Evolutionary conservation across 768 basidiomycete genomes (phyloP), one percentile per base, ranked within the genome.

Genomic region (Trametes sanguinea): DNA sequence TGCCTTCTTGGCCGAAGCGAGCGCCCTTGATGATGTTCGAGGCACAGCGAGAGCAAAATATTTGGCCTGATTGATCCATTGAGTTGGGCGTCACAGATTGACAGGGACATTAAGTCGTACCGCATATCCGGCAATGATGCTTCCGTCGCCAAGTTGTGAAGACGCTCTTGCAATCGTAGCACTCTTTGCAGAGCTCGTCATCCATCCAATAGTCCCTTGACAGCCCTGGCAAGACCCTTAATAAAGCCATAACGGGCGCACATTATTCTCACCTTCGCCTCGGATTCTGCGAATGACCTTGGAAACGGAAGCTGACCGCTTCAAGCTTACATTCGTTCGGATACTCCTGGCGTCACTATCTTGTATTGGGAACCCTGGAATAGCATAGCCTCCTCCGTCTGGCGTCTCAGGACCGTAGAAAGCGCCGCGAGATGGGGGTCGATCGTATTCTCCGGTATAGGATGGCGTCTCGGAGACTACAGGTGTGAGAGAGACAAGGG

Each of bases 151-250:
- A 98, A 2, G 95, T 85, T 0, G 94, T 93, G 76, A 99, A 99
- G 51, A 91, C 81, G 65, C 91, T 92, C 74, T 94, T 93, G 78
- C 95, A 97, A 74, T 95, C 95, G 72, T 94, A 96, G 70, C 95
- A 96, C 69, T 97, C 94, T 71, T 90, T 97, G 69, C 92, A 93
- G 57, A 91, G 90, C 69, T 94, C 94, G 70, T 98, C 95, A 63
- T 94, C 92, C 95, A 98, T 98, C 97, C 97, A 99, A 71, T 98
- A 98, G 70, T 97, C 93, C 65, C 88, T 86, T 27, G 92, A 93
- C 17, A 96, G 71, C n/a, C 92, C 92, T 93, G 54, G 4, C 58
- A 9, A 67, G 39, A 66, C 52, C 17, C 54, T 48, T 17, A 54
- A 58, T 32, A 40, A 44, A 46, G 48, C 39, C 48, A 39, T 10